Conservation (phyloP, 2,329 filamentous ascomycete species). For the Dendrostoma leiphaemia region DNA sequence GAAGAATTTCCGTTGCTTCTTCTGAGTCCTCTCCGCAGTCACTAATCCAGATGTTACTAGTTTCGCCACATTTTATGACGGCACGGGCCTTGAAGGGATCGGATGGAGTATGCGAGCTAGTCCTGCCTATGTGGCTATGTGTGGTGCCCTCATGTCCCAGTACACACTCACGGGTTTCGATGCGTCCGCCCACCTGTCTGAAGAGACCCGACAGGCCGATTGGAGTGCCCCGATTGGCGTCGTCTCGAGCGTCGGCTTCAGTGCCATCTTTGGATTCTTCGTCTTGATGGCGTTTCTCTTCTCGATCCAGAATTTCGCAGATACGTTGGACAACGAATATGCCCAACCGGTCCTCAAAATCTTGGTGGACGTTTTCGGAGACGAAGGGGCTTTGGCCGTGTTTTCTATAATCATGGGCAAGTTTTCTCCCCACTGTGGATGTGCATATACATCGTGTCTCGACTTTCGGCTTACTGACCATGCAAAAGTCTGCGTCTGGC, state of each 20-base stretch:
- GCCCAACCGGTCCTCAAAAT: conserved; percentile 58
- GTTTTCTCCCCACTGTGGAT: conserved; percentile 5
- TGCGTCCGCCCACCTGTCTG: conserved; percentile 54
- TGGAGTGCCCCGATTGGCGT: conserved; percentile 59
- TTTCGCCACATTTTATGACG: conserved; percentile 52
- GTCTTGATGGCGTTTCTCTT: conserved; percentile 57
- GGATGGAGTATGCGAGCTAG: conserved; percentile 54
- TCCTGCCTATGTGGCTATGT: conserved; percentile 52
- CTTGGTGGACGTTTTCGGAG: conserved; percentile 54
- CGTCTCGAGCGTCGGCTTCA: conserved; percentile 54
- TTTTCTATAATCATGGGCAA: conserved; percentile 51
- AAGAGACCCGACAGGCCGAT: conserved; percentile 55
- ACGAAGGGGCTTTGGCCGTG: conserved; percentile 52
- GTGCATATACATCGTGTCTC: neutral
- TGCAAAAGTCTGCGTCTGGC: conserved; percentile 52
- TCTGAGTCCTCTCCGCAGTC: too few relatives aligned
- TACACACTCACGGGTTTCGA: conserved; percentile 52
- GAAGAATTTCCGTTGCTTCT: too few relatives aligned
- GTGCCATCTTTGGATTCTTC: conserved; percentile 57
- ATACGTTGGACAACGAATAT: conserved; percentile 42
- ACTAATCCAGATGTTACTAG: neutral
- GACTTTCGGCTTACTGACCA: neutral
- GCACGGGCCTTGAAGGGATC: conserved; percentile 43
- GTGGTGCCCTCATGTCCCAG: conserved; percentile 52
- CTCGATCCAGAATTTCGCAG: conserved; percentile 55